Evolutionary conservation across 441 rosid genomes (phyloP), one percentile per base, ranked within the genome.

Genomic region (Jatropha podagrica): DNA sequence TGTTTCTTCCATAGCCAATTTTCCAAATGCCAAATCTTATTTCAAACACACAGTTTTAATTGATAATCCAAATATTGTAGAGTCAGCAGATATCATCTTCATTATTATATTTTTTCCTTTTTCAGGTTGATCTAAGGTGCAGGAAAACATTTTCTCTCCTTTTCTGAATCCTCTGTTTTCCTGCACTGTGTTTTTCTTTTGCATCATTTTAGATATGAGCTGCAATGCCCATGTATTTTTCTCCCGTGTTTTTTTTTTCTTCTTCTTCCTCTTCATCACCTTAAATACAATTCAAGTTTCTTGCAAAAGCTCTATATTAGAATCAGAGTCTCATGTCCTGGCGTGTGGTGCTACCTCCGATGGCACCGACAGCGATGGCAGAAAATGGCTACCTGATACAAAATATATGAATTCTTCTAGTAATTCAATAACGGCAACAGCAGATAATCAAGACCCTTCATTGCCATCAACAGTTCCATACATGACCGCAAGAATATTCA

Each of bases 401-500:
- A 83, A 88, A 60, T 88, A 81, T 78, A 79, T 91, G 27, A 68
- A 56, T 27, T 79, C 90, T 18, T 74, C 82, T 44, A 77, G 76
- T 9, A 74, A 78, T 59, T 84, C 93, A 2, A 83, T 78, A 51
- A 68, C 82, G 0, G 86, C 85, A 12, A 75, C 77, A 17, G 91
- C 97, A 3, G 76, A 82, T 4, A 83, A 65, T 65, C 95, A 91
- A 76, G 97, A 94, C 73, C 90, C 97, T 71, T 87, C 95, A 0
- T 86, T 92, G 65, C 92, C 92, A 38, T 92, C 97, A 0, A 79
- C 85, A 5, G 71, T 90, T 17, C 98, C 96, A 7, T 94, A 89
- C 78, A 88, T 91, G 97, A 83, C 87, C 2, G 92, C 92, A 42
- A 87, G 97, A 76, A 85, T 92, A 72, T 94, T 91, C 78, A 82